Evolutionary conservation across 2,329 filamentous ascomycete genomes (phyloP).

Genomic region (Botrytis sinoallii): DNA sequence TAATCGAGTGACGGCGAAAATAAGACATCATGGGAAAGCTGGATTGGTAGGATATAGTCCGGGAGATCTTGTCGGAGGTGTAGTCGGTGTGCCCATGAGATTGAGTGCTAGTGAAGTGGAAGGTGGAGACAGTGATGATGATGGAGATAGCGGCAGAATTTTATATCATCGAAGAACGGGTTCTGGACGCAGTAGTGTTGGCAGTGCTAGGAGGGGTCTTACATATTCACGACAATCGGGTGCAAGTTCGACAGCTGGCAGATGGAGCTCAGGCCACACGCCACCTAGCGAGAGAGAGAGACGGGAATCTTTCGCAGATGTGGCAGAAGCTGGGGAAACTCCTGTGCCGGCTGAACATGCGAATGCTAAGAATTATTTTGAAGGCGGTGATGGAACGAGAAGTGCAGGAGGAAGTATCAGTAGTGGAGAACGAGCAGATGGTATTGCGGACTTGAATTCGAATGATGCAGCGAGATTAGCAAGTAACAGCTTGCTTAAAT

Average conservation of each 20-base stretch:
- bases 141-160: conserved; percentile 49
- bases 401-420: conserved; percentile 36
- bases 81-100: conserved; percentile 81
- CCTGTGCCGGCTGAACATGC: conserved; percentile 28
- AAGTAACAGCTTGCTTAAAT: conserved; percentile 56
- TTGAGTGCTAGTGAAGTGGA: conserved; percentile 95
- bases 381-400: conserved; percentile 29
- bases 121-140: conserved; percentile 78
- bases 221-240: conserved; percentile 41
- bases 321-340: conserved; percentile 32
- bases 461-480: conserved; percentile 50
- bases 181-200: conserved; percentile 65
- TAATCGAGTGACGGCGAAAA: conserved; percentile 73
- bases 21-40: conserved; percentile 80
- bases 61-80: conserved; percentile 63
- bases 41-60: conserved; percentile 75
- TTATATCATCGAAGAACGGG: conserved; percentile 66
- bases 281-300: conserved; percentile 41
- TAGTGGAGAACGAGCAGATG: conserved; percentile 55
- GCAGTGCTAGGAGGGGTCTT: conserved; percentile 40
- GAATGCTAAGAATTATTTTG: conserved; percentile 31
- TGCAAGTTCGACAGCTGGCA: conserved; percentile 35
- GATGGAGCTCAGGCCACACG: conserved; percentile 45
- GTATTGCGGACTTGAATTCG: conserved; percentile 50
- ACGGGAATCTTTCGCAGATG: conserved; percentile 30